phyloP scores from a whole-genome alignment of 805 yeast genomes.

The Hermanozyma aechmeae region DNA sequence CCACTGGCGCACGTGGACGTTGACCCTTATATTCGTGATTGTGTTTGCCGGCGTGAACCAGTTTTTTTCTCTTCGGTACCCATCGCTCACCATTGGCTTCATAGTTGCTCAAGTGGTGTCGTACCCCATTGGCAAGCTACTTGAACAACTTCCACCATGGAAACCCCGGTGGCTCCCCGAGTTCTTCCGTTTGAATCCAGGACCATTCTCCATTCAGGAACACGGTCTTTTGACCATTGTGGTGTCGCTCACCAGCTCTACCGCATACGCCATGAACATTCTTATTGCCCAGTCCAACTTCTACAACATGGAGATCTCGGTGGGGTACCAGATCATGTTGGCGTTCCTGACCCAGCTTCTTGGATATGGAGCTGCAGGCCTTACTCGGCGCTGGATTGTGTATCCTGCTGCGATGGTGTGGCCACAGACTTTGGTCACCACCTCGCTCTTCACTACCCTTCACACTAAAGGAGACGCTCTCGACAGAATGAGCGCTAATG shows the following conservation, averaged over 20 bases:
- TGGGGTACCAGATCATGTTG: constrained; percentile 19
- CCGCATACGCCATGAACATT: constrained; percentile 11
- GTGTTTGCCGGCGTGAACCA: constrained; percentile 18
- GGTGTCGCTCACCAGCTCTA: constrained; percentile 11
- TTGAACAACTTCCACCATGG: constrained; percentile 9
- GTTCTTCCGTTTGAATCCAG: constrained; percentile 14
- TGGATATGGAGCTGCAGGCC: constrained; percentile 19
- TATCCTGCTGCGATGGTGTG: constrained; percentile 8
- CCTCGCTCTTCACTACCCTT: constrained; percentile 12
- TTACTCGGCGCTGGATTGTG: constrained; percentile 14
- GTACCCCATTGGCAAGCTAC: constrained; percentile 13
- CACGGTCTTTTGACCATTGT: constrained; percentile 8
- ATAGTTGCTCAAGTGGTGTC: constrained; percentile 17
- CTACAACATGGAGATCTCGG: constrained; percentile 7
- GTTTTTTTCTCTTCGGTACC: constrained; percentile 17
- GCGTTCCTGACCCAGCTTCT: constrained; percentile 19
- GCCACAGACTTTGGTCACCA: constrained; percentile 13
- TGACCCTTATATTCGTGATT: constrained; percentile 12
- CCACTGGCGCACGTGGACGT: constrained; percentile 13
- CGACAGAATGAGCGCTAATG: constrained; percentile 6
- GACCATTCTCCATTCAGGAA: constrained; percentile 10
- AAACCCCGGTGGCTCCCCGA: constrained; percentile 5
- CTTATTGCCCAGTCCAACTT: constrained; percentile 11
- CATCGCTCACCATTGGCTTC: constrained; percentile 14
- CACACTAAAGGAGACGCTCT: constrained; percentile 5